Evolutionary conservation across 2,329 filamentous ascomycete species (phyloP).

Genomic region (Fusarium fracticaudum): DNA sequence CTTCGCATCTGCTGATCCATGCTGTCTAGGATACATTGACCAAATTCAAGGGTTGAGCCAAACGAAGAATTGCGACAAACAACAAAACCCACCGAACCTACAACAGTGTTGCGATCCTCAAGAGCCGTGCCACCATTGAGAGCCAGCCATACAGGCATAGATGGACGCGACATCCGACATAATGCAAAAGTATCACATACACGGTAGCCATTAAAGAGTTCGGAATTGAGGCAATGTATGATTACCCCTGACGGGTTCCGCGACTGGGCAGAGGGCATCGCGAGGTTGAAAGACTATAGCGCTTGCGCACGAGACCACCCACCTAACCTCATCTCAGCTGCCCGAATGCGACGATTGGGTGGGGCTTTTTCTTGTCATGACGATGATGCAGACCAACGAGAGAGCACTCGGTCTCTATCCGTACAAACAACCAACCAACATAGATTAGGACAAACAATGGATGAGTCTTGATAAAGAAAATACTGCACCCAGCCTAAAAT

Average conservation of each 20-base stretch:
- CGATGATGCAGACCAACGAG: slow-evolving; percentile 18
- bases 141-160: not conserved
- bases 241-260: not conserved
- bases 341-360: slow-evolving; percentile 31
- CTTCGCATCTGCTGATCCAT: slow-evolving; percentile 14
- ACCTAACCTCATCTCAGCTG: slow-evolving; percentile 24
- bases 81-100: not conserved
- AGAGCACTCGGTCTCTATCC: not conserved
- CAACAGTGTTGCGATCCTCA: not conserved
- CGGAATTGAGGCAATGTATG: not conserved
- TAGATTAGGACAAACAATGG: not conserved
- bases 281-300: slow-evolving; percentile 1
- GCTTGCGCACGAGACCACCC: slow-evolving; percentile 41
- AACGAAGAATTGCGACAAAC: not conserved
- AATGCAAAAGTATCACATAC: not conserved
- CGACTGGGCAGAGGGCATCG: slow-evolving; percentile 4
- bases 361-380: slow-evolving; percentile 33
- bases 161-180: not conserved
- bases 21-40: slow-evolving; percentile 66
- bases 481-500: not conserved
- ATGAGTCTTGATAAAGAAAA: not conserved
- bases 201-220: not conserved
- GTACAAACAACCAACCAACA: not conserved
- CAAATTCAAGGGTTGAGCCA: slow-evolving; percentile 72
- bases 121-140: slow-evolving; percentile 5